Evolutionary conservation across 441 rosid species (phyloP).

Genomic region (Aleurites moluccanus): DNA sequence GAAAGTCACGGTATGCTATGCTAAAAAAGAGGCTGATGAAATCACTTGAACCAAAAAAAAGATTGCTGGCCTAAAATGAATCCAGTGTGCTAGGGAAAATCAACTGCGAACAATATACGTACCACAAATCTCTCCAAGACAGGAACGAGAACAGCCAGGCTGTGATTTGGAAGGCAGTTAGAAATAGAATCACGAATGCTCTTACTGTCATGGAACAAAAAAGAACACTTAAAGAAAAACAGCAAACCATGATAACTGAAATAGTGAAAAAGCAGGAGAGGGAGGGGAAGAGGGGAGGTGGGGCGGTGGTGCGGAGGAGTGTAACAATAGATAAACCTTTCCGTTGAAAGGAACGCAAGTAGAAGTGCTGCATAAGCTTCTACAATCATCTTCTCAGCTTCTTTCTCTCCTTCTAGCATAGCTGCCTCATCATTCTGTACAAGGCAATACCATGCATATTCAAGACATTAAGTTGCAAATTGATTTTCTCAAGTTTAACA

Average conservation of each 20-base stretch:
- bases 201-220: slow-evolving; percentile 54
- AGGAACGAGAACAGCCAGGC: slow-evolving; percentile 72
- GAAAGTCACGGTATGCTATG: too few species aligned
- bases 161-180: slow-evolving; percentile 70
- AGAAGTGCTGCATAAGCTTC: slow-evolving; percentile 96
- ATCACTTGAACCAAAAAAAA: too few species aligned
- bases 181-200: slow-evolving; percentile 76
- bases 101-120: slow-evolving; percentile 31
- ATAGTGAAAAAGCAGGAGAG: too few species aligned
- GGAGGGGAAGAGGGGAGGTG: too few species aligned
- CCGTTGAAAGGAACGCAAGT: slow-evolving; percentile 98
- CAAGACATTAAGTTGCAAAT: slow-evolving; percentile 7
- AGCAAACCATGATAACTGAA: not conserved
- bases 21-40: too few species aligned
- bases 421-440: slow-evolving; percentile 80
- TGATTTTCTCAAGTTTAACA: not conserved
- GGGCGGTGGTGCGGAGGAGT: too few species aligned
- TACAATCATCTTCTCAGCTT: slow-evolving; percentile 97
- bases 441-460: slow-evolving; percentile 15
- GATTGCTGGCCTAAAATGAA: too few species aligned
- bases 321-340: slow-evolving; percentile 50
- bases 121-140: slow-evolving; percentile 99
- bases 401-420: slow-evolving; percentile 88
- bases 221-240: slow-evolving; percentile 10
- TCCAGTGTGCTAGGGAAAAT: not conserved